Base-by-base conservation (phyloP, 23 red algal genomes). In the Gracilaria vermiculophylla region DNA sequence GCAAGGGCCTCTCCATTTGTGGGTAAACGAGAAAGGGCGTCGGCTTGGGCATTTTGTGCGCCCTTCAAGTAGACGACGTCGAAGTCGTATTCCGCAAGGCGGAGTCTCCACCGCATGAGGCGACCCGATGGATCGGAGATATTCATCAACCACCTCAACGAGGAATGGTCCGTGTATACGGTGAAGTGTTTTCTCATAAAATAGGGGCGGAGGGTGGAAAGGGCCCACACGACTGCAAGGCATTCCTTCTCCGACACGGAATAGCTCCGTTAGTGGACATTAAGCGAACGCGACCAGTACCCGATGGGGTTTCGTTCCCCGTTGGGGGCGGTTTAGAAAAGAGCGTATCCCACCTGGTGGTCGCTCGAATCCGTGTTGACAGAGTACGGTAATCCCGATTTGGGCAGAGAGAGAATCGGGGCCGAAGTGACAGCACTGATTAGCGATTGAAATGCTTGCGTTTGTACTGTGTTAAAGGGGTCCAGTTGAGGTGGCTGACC, bases 41-140 rank as follows among this genome's bases (percentile, higher is more conserved):
- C 73, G 1, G 73, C 73, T 23, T 70, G 17, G 3, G 64, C 42
- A 35, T 70, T 70, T 35, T 42, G 73, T 1, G 20, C 27, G 7
- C 79, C 58, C 79, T 64, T 64, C 27, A 35, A 66, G 24, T 83
- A 64, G 3, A 61, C 35, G 36, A 83, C 79, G 8, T 64, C 31
- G 36, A 66, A 83, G 79, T 64, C 53, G 43, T 24, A 83, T 51
- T 83, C 54, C 36, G 27, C 58, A 8, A 66, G 20, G 35, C 54
- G 79, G 23, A 49, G 79, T 28, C 43, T 28, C 79, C 54, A 83
- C 12, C 79, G 79, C 79, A 83, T 83, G 12, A 83, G 36, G 54
- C 54, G 50, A 34, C 79, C 36, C 3, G 57, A 67, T 11, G 58
- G 54, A 34, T 83, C 79, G 25, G 29, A 2, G 55, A 69, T 83